Evolutionary conservation across 331 rosid species (phyloP).

Genomic region (Ulmus americana): DNA sequence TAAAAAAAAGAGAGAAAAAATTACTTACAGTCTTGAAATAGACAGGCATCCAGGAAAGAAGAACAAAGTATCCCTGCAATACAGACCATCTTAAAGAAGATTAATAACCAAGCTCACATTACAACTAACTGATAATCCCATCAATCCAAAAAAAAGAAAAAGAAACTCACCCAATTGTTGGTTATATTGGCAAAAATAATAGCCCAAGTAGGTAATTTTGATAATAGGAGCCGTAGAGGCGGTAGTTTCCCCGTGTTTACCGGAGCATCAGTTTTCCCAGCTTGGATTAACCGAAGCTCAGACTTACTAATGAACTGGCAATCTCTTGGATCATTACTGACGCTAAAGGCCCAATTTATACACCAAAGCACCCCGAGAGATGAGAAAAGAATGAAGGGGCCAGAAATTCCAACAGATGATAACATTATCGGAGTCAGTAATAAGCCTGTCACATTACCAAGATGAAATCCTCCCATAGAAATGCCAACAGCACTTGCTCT

Average conservation of each 20-base stretch:
- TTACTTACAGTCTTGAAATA: conserved; percentile 78
- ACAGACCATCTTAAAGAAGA: conserved; percentile 14
- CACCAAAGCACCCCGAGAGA: conserved; percentile 71
- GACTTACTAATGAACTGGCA: conserved; percentile 44
- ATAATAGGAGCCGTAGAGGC: conserved; percentile 51
- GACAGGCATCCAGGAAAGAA: conserved; percentile 97
- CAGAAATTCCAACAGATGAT: conserved; percentile 61
- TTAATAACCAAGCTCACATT: conserved; percentile 19
- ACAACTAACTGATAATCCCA: conserved; percentile 3
- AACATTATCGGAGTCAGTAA: conserved; percentile 72
- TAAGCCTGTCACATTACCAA: conserved; percentile 82
- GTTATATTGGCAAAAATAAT: conserved; percentile 78
- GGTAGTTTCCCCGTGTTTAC: conserved; percentile 37
- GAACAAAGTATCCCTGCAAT: conserved; percentile 90
- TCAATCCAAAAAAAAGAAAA: conserved; percentile 5
- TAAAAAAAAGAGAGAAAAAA: conserved; percentile 4
- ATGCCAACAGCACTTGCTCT: conserved; percentile 87
- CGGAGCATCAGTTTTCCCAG: conserved; percentile 49
- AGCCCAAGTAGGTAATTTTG: conserved; percentile 90
- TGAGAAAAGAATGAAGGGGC: conserved; percentile 75
- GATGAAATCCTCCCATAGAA: conserved; percentile 96
- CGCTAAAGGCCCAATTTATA: conserved; percentile 49
- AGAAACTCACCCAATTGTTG: conserved; percentile 78
- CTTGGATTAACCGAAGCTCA: conserved; percentile 64
- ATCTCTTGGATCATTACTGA: conserved; percentile 62